Evolutionary conservation across 108 stramenopile species (phyloP), one percentile per base, ranked within the genome.

Genomic region (Seminavis robusta): DNA sequence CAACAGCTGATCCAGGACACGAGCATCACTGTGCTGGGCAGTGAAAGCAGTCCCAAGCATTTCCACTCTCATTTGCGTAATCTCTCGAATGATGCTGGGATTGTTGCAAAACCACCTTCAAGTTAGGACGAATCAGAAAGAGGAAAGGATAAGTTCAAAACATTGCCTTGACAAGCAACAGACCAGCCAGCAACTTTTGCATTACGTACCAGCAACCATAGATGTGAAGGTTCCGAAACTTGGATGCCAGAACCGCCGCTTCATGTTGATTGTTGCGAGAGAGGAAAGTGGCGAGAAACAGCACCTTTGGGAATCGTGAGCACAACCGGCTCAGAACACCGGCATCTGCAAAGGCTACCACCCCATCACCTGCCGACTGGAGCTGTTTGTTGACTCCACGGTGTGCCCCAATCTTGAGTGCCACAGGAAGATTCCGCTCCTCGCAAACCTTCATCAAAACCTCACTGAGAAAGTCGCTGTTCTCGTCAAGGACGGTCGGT

Each of bases 31-130:
- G 50, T 96, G 95, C 59, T 96, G 95, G 4, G 86, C 86, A 24
- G 92, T 92, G 57, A 94, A 96, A 17, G 83, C 80, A 16, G 89
- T 86, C 1, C 95, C 90, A 3, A 96, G 52, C 72, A 96, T 75
- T 71, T 96, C 92, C 0, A 96, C 53, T 50, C 95, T 52, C 91
- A 96, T 91, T 1, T 27, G 36, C 8, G 95, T 96, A 13, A 93
- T 89, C 55, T 88, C 87, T 10, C 56, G 31, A 36, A 94, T 90
- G 56, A 94, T 88, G 25, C 71, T 80, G 1, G 90, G 95, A 56
- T 95, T 95, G 71, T 94, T 94, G 53, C 86, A 92, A 61, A 82
- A 95, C 94, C 94, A 91, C 81, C 84, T 79, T 28, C 60, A 61
- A 15, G n/a, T 17, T 7, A 45, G 44, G 17, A n/a, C n/a, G n/a